Evolutionary conservation across 768 basidiomycete species (phyloP).

Genomic region (Tricholoma furcatifolium): DNA sequence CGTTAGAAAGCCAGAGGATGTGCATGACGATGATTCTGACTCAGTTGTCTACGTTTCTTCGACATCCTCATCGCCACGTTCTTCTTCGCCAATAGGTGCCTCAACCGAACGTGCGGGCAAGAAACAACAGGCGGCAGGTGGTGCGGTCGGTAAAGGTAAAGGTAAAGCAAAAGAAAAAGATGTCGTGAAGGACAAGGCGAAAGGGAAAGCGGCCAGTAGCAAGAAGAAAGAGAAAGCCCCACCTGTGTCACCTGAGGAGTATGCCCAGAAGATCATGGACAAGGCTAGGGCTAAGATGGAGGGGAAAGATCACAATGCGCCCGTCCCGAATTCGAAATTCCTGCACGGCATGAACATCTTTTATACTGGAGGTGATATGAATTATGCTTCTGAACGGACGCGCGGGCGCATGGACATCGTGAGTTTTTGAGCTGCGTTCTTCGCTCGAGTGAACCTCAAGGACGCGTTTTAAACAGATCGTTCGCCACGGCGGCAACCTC

Average conservation of each 20-base stretch:
- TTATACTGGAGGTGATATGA: slow-evolving; percentile 59
- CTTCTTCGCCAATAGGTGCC: slow-evolving; percentile 22
- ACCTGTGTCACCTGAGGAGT: slow-evolving; percentile 49
- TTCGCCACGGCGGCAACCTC: slow-evolving; percentile 61
- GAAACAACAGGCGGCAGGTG: not conserved
- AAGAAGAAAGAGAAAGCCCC: slow-evolving; percentile 40
- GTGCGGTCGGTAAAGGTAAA: slow-evolving; percentile 1
- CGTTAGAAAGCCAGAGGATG: slow-evolving; percentile 6
- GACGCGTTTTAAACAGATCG: slow-evolving; percentile 42
- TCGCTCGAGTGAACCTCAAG: not conserved
- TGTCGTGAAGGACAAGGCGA: slow-evolving; percentile 18
- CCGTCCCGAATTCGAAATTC: slow-evolving; percentile 25
- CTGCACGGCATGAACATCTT: slow-evolving; percentile 56
- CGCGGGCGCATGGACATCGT: slow-evolving; percentile 61
- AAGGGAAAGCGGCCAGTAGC: slow-evolving; percentile 21
- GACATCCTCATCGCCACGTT: slow-evolving; percentile 32
- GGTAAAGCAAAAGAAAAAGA: slow-evolving; percentile 3
- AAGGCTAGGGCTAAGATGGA: slow-evolving; percentile 36
- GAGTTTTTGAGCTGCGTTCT: slow-evolving; percentile 26
- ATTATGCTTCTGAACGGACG: slow-evolving; percentile 48
- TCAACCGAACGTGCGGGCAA: slow-evolving; percentile 6
- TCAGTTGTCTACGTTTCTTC: slow-evolving; percentile 28
- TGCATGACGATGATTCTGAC: slow-evolving; percentile 25
- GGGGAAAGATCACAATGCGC: slow-evolving; percentile 15
- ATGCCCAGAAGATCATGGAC: slow-evolving; percentile 47